These are phyloP conservation scores for Gliomastix tumulicola DNA, from an alignment of 2,329 filamentous ascomycete species.

Conservation along the genomic window DNA sequence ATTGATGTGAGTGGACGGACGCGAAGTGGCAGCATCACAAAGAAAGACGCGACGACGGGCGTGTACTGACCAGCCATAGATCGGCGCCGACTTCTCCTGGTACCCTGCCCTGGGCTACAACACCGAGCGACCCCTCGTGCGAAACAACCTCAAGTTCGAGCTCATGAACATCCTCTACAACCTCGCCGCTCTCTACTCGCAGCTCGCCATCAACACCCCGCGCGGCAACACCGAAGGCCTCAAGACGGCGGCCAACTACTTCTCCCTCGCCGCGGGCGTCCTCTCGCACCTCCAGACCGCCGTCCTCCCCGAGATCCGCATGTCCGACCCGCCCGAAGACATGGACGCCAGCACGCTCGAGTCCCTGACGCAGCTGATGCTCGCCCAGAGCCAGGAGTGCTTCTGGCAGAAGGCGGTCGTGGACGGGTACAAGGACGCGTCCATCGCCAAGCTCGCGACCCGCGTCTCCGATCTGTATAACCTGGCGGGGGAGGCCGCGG, in stretches of 20 bases:
- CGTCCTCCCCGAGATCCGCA: conserved; percentile 75
- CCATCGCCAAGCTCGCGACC: conserved; percentile 84
- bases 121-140: conserved; percentile 61
- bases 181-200: conserved; percentile 85
- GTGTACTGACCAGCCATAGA: conserved; percentile 38
- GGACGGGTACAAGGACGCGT: conserved; percentile 85
- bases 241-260: conserved; percentile 83
- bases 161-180: conserved; percentile 92
- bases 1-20: conserved; percentile 58
- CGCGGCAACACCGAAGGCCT: conserved; percentile 74
- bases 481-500: conserved; percentile 73
- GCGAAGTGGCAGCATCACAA: conserved; percentile 2
- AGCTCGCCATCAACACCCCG: conserved; percentile 77
- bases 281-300: conserved; percentile 69
- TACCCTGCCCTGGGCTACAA: conserved; percentile 92
- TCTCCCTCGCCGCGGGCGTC: conserved; percentile 80
- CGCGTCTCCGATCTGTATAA: conserved; percentile 87
- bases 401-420: conserved; percentile 98
- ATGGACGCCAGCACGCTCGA: conserved; percentile 89
- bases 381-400: conserved; percentile 93
- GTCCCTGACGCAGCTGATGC: conserved; percentile 72
- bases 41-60: not conserved
- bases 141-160: conserved; percentile 70
- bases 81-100: conserved; percentile 94
- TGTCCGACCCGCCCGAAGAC: conserved; percentile 80